A percentile compares a stretch with the other conserved stretches of the same genome.
phyloP scores from a whole-genome alignment of 306 rosid genomes.

The Inga leiocalycina region DNA sequence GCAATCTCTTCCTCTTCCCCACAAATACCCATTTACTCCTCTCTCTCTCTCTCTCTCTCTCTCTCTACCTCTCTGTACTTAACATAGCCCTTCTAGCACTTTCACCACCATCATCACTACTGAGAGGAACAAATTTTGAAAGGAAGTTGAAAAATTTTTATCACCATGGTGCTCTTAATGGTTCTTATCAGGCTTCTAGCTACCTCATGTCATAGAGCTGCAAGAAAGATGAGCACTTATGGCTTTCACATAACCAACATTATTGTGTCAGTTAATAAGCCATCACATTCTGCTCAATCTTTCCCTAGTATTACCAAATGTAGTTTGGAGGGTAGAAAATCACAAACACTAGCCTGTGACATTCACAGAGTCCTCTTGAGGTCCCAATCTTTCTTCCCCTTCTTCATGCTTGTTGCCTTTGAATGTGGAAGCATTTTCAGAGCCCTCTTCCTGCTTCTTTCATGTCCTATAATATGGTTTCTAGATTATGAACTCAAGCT shows the following conservation, averaged over 20 bases:
- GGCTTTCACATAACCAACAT: constrained; percentile 30
- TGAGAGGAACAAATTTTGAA: not conserved
- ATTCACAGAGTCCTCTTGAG: constrained; percentile 48
- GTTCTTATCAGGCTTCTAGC: constrained; percentile 35
- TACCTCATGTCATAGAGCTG: constrained; percentile 51
- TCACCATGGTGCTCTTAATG: not conserved
- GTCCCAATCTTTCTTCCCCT: constrained; percentile 61
- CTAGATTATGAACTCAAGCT: constrained; percentile 46
- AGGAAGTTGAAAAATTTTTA: not conserved
- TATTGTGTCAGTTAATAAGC: constrained; percentile 22
- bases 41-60: not conserved
- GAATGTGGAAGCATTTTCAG: constrained; percentile 69
- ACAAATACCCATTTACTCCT: not conserved
- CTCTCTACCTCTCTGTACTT: not conserved
- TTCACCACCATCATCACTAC: not conserved
- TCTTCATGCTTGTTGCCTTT: constrained; percentile 73
- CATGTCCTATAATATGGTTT: constrained; percentile 51
- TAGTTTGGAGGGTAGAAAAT: constrained; percentile 42
- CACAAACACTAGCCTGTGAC: constrained; percentile 52
- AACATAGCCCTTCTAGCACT: not conserved
- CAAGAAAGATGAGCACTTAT: constrained; percentile 51
- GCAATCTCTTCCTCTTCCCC: constrained; percentile 28
- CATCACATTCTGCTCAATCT: constrained; percentile 5
- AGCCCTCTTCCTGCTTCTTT: constrained; percentile 53
- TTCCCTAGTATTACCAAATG: constrained; percentile 52